Conservation (phyloP, 2,329 filamentous ascomycete genomes). For the Ophiostoma fasciatum region DNA sequence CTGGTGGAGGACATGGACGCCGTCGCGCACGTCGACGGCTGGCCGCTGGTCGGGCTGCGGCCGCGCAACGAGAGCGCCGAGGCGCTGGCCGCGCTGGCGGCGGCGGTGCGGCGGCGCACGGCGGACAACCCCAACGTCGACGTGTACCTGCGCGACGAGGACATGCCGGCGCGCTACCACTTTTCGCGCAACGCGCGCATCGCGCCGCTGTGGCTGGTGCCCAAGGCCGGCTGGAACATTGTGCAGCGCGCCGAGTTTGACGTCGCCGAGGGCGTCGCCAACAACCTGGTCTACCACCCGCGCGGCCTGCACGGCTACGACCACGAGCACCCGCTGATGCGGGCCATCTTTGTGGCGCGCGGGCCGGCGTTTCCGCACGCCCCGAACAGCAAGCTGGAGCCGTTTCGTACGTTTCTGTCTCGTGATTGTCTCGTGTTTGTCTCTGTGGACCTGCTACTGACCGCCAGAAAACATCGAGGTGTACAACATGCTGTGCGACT, state of each 20-base stretch:
- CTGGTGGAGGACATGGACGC: slow-evolving; percentile 63
- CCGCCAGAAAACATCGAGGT: slow-evolving; percentile 75
- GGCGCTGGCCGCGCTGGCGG: slow-evolving; percentile 54
- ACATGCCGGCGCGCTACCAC: slow-evolving; percentile 89
- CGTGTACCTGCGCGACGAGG: slow-evolving; percentile 69
- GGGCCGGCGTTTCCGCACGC: slow-evolving; percentile 84
- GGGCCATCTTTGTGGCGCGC: slow-evolving; percentile 83
- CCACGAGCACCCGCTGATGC: slow-evolving; percentile 86
- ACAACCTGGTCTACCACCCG: slow-evolving; percentile 58
- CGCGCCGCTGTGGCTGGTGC: slow-evolving; percentile 87
- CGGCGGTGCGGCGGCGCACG: slow-evolving; percentile 40
- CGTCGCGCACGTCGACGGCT: slow-evolving; percentile 79
- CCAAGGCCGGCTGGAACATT: slow-evolving; percentile 84
- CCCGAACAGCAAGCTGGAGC: slow-evolving; percentile 62
- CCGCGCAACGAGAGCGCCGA: slow-evolving; percentile 45
- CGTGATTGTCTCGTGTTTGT: neutral
- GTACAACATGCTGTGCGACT: slow-evolving; percentile 90
- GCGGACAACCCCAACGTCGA: slow-evolving; percentile 57
- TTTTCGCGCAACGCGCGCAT: slow-evolving; percentile 81
- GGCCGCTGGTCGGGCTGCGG: slow-evolving; percentile 81
- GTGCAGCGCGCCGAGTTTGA: slow-evolving; percentile 69
- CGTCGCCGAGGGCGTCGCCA: slow-evolving; percentile 48
- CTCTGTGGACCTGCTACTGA: neutral
- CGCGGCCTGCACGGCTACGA: slow-evolving; percentile 88
- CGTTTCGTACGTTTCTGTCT: slow-evolving; percentile 57